Base-by-base conservation (phyloP, 2,329 filamentous ascomycete species). In the Colletotrichum sp. region DNA sequence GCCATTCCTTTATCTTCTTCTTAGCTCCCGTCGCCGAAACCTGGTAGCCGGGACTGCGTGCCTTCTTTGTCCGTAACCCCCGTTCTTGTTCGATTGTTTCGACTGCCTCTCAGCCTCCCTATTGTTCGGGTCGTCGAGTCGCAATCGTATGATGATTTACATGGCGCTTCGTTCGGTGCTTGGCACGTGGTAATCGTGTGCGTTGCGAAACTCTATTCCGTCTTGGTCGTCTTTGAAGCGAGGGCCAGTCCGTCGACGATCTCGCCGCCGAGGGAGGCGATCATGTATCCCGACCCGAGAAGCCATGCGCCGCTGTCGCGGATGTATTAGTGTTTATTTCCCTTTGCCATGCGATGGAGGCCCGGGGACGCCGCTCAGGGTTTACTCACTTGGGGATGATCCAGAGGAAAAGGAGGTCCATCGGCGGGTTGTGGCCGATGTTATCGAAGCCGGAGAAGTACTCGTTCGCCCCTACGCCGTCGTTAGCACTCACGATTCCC, bases 321-420 rank as follows among this genome's bases (percentile, higher is more conserved):
- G 10, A 4, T 4, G n/a, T 24, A 34, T 74, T 49, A 76, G 69
- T 18, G n/a, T 44, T 3, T 24, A 1, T 18, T n/a, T 6, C 44
- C 1, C 44, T 49, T n/a, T 49, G 15, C 21, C 15, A 12, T 59
- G 6, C 26, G 5, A 28, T 26, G 10, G 3, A 34, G 18, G n/a
- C 12, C 15, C 16, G 26, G 57, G 9, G 39, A 30, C 13, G 55
- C 21, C n/a, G 26, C n/a, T 18, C 36, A 26, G 12, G 16, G 62
- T 49, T 3, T 13, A 83, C 90, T 81, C 81, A 92, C 90, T 92
- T 92, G 68, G 90, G 90, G 67, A 92, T 87, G 69, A 91, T 88
- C 90, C 90, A 92, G 65, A 92, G 82, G 68, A 87, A 80, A 59
- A 92, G 70, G 36, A 92, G 82, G 62, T 87, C 83, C 16, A 78